Base-by-base conservation (phyloP, 257 asterid species). In the Forsythia suspensa region DNA sequence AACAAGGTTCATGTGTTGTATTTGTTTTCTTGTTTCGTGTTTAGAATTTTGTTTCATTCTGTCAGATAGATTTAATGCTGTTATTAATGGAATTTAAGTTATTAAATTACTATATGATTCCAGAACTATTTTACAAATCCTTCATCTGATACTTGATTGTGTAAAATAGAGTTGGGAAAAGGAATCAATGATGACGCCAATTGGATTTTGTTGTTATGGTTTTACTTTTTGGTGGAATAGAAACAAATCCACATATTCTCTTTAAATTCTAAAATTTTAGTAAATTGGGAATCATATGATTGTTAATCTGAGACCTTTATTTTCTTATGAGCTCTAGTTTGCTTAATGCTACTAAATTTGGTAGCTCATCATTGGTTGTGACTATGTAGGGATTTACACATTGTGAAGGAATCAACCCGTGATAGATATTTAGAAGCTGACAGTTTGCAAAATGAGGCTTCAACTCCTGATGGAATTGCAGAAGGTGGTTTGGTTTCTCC, bases 301-400 rank as follows among this genome's bases (percentile, higher is more conserved):
- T 72, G 86, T 63, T 68, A 51, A 37, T 57, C 15, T 20, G 71
- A 77, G 65, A 34, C 38, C 0, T 8, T 68, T 68, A 73, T 43
- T 12, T 48, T 74, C 11, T 48, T 16, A 57, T 65, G 79, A 74
- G 40, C 21, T 75, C 10, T 20, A 70, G 39, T 41, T 77, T 40
- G 59, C 46, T 11, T 18, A 73, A 20, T 9, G 80, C 38, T 37
- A 39, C 66, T 75, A 73, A 24, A 76, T 69, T 71, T 76, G 76
- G 52, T 74, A 63, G 38, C 65, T 79, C 13, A 59, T 70, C 10
- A 51, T 44, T 72, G 78, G 39, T 82, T 9, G 42, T 70, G 63
- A 63, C 39, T 76, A 57, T 79, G 68, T 89, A 93, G 98, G 80
- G 88, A 72, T 52, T 78, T 74, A 39, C 75, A 43, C 34, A 55